Evolutionary conservation across 306 rosid species (phyloP).

Genomic region (Rosa lucieae): DNA sequence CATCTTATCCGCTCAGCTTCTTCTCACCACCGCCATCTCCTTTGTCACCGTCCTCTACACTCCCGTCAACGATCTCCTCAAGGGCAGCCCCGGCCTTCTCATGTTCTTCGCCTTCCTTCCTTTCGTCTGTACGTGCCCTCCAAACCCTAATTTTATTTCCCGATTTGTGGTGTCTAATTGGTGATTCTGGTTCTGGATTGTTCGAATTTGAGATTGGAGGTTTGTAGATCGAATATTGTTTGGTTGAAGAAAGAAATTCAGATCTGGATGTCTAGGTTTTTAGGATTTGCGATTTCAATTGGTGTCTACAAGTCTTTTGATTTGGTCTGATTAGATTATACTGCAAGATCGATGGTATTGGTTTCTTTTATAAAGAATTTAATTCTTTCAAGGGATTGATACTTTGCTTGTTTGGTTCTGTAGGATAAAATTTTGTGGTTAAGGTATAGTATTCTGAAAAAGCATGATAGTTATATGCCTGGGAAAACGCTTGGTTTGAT

Average conservation of each 20-base stretch:
- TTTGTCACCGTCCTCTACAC: constrained; percentile 66
- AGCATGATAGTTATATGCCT: neutral
- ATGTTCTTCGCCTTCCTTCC: constrained; percentile 79
- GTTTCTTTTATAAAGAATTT: neutral
- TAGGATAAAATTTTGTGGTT: neutral
- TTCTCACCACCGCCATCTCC: constrained; percentile 79
- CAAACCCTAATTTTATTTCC: neutral
- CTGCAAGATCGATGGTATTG: neutral
- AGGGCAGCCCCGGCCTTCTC: constrained; percentile 66
- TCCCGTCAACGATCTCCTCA: constrained; percentile 75
- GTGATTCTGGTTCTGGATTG: neutral
- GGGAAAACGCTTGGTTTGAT: neutral
- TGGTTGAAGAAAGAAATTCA: neutral
- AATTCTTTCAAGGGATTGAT: neutral
- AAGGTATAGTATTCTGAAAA: neutral
- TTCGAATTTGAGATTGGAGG: neutral
- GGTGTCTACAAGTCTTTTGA: neutral
- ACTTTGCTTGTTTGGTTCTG: neutral
- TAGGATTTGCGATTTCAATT: neutral
- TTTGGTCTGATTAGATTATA: neutral
- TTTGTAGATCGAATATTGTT: neutral
- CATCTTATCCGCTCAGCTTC: constrained; percentile 76
- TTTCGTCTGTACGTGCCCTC: constrained; percentile 53
- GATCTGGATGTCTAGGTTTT: neutral
- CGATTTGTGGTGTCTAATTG: neutral